Conservation (phyloP, 352 stramenopile genomes). For the Phytophthora macrochlamydospora region DNA sequence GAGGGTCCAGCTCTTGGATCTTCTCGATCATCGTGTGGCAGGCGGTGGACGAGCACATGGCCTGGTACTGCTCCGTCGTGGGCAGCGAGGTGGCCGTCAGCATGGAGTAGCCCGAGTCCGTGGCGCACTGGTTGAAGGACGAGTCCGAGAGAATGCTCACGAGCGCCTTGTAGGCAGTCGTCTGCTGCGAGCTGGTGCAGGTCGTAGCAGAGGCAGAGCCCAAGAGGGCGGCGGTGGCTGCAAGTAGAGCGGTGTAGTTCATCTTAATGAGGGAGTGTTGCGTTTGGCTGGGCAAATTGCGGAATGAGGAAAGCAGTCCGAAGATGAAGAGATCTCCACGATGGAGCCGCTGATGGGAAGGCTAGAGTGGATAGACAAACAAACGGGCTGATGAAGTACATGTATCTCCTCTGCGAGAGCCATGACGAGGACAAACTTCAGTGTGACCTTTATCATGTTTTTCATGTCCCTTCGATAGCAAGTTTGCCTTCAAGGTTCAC, state of each 20-base stretch:
- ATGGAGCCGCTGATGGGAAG: too few relatives aligned
- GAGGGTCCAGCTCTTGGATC: constrained; percentile 21
- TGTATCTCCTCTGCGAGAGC: too few relatives aligned
- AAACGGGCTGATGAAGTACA: too few relatives aligned
- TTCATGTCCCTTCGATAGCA: too few relatives aligned
- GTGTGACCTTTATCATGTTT: too few relatives aligned
- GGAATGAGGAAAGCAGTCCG: constrained; percentile 7
- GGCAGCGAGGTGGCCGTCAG: constrained; percentile 26
- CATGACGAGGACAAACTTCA: too few relatives aligned
- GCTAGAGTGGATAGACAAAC: too few relatives aligned
- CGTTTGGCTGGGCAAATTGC: constrained; percentile 12
- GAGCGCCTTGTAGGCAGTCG: constrained; percentile 17
- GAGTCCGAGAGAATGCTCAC: constrained; percentile 16
- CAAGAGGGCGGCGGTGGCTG: constrained; percentile 11
- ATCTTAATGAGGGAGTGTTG: constrained; percentile 12
- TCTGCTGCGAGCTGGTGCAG: constrained; percentile 19
- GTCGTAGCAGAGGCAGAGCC: constrained; percentile 8
- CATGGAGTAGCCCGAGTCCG: constrained; percentile 31
- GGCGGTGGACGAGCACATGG: constrained; percentile 29
- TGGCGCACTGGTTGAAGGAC: constrained; percentile 18
- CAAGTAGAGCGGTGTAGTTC: constrained; percentile 18
- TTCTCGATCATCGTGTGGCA: constrained; percentile 23
- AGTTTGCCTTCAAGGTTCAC: too few relatives aligned
- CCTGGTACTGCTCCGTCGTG: constrained; percentile 23
- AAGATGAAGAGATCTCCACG: too few relatives aligned